These are phyloP conservation scores for Flaveria brownii DNA, from an alignment of 129 eudicot species.

Conservation along the genomic window DNA sequence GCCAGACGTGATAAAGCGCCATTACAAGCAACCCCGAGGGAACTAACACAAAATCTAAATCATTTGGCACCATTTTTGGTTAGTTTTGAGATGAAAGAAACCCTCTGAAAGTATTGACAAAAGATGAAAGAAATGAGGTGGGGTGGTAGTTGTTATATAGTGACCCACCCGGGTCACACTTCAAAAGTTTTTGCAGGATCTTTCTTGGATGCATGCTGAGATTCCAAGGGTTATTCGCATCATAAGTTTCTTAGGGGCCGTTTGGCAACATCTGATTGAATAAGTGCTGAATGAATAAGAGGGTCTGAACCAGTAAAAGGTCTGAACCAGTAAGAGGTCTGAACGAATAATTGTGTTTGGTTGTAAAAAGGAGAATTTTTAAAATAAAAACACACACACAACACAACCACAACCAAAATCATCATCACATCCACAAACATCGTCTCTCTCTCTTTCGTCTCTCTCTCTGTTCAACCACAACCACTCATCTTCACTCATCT, in stretches of 20 bases:
- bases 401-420: too few species aligned
- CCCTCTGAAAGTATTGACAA: not conserved
- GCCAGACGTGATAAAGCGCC: constrained; percentile 72
- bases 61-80: constrained; percentile 48
- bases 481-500: too few species aligned
- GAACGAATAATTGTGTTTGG: too few species aligned
- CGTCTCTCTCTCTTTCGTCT: too few species aligned
- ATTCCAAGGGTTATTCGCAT: not conserved
- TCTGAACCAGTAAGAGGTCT: too few species aligned
- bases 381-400: too few species aligned
- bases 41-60: constrained; percentile 65
- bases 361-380: too few species aligned
- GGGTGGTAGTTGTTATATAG: constrained; percentile 33
- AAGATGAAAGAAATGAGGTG: constrained; percentile 18
- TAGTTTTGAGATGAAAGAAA: not conserved
- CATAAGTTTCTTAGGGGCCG: not conserved
- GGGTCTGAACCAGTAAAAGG: too few species aligned
- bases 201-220: constrained; percentile 23
- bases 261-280: too few species aligned
- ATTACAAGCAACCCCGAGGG: constrained; percentile 61
- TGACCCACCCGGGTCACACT: not conserved
- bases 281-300: too few species aligned
- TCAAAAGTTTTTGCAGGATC: not conserved
- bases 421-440: too few species aligned
- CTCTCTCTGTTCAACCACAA: too few species aligned